Evolutionary conservation across 768 basidiomycete species (phyloP), one percentile per base, ranked within the genome.

Genomic region (Pulveroboletus sp.): DNA sequence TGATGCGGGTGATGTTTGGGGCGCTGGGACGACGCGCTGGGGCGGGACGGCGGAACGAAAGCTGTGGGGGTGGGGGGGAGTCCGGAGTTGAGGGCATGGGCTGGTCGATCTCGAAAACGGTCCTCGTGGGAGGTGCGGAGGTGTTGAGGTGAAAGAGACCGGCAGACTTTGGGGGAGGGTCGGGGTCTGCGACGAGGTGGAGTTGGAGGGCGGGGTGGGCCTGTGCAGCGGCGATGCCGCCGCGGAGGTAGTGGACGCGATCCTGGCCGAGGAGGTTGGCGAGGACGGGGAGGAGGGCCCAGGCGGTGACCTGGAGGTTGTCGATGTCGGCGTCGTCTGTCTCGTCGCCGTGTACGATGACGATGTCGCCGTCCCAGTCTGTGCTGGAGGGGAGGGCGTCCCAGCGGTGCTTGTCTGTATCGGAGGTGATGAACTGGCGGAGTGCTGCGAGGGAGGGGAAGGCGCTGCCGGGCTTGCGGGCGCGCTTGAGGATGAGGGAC

Each of bases 401-500:
- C 90, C 91, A 94, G 22, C 73, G 72, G 10, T 69, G 71, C 64
- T 82, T 86, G 26, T 85, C 87, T 26, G 78, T 71, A 42, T 91
- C 85, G 1, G 89, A 89, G 5, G 86, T 91, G 60, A 93, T 80
- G 63, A 85, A 95, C 59, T 87, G 84, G 43, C 84, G 81, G 47
- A 95, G 71, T 0, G 84, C 76, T 55, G 84, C 79, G 40, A 90
- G 70, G 26, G 77, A 77, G 47, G 79, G 81, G 56, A 89, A 80
- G 2, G 79, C 82, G 55, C 77, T 81, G 27, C 78, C 82, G 2
- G 85, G 80, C 63, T 87, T 89, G 53, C 82, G 76, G 55, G 79
- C 85, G 17, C 93, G 83, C 67, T 92, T 93, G 58, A 93, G 81
- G 61, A 96, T 92, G 60, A 96, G 81, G 22, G 89, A 87, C 0